Evolutionary conservation across 2,329 filamentous ascomycete genomes (phyloP).

Genomic region (Hansfordia pulvinata): DNA sequence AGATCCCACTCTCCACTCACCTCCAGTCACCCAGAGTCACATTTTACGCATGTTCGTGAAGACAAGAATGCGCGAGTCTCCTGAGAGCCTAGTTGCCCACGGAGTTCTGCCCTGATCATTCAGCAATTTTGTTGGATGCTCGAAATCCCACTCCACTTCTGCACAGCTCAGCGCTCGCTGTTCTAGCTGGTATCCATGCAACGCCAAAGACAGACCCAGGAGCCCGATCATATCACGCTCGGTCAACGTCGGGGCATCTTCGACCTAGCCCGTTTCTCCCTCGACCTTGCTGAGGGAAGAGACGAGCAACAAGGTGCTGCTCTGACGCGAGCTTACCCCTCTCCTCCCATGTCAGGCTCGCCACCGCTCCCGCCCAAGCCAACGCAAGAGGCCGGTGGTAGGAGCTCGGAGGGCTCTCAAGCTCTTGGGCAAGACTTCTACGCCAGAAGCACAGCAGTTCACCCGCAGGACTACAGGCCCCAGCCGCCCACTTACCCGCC

Average conservation of each 20-base stretch:
- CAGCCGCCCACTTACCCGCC: too few relatives aligned
- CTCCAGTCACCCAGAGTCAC: too few relatives aligned
- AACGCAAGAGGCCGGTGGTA: constrained; percentile 42
- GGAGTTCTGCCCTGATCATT: too few relatives aligned
- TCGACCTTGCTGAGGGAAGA: constrained; percentile 42
- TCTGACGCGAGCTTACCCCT: constrained; percentile 50
- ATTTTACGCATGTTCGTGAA: too few relatives aligned
- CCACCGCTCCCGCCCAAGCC: constrained; percentile 44
- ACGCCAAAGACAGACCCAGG: constrained; percentile 29
- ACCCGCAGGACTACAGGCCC: too few relatives aligned
- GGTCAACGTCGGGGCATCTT: constrained; percentile 45
- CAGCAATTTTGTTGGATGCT: too few relatives aligned
- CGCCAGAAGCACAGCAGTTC: too few relatives aligned
- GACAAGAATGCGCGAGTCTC: too few relatives aligned
- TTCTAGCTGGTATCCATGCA: constrained; percentile 37
- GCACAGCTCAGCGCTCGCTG: too few relatives aligned
- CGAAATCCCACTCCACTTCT: too few relatives aligned
- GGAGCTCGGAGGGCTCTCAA: constrained; percentile 34
- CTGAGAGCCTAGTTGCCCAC: too few relatives aligned
- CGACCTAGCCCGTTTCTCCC: constrained; percentile 38
- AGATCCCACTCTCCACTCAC: too few relatives aligned
- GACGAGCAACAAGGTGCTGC: constrained; percentile 38
- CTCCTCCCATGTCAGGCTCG: constrained; percentile 63
- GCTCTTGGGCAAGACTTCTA: constrained; percentile 36
- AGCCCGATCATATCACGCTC: constrained; percentile 31